phyloP scores from a whole-genome alignment of 2,329 filamentous ascomycete genomes.

The Talaromyces sp. region DNA sequence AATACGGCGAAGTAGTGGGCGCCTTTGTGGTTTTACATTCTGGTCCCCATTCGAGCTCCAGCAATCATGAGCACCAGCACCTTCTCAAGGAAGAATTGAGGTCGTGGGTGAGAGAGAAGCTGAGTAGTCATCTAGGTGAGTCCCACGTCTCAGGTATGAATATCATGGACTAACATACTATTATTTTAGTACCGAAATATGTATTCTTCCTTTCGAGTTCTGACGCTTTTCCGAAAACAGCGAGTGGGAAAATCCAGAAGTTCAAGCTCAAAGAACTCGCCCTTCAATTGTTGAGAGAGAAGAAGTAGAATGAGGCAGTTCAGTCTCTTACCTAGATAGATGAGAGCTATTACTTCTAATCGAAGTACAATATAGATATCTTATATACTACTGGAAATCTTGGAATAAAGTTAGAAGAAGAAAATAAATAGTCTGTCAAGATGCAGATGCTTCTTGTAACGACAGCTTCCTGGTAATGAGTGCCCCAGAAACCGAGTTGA shows the following conservation, averaged over 20 bases:
- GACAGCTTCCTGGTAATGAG: neutral
- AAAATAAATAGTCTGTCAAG: neutral
- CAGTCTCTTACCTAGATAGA: no score
- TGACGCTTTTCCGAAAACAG: conserved; percentile 83
- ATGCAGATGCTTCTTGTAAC: conserved; percentile 11
- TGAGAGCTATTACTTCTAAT: neutral
- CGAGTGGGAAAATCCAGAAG: conserved; percentile 95
- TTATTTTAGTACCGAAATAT: conserved; percentile 65
- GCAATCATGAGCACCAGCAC: conserved; percentile 24
- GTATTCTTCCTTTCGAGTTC: conserved; percentile 66
- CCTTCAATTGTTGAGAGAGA: conserved; percentile 42
- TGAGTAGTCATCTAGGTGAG: conserved; percentile 66
- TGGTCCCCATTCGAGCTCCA: conserved; percentile 33
- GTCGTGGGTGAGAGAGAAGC: conserved; percentile 63
- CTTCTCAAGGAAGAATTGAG: conserved; percentile 58
- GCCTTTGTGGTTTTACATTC: conserved; percentile 66
- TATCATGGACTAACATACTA: neutral
- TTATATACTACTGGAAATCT: neutral
- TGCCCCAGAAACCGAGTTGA: neutral
- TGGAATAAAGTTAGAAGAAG: neutral
- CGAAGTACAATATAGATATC: neutral
- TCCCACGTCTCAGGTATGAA: conserved; percentile 9
- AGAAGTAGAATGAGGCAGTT: neutral
- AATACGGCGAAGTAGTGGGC: conserved; percentile 79
- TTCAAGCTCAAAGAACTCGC: conserved; percentile 73